Percentiles rank a stretch among this genome's conserved stretches.
Evolutionary conservation across 192 early-diverging fungal species (phyloP).

Genomic region (Backusella mclennaniae): DNA sequence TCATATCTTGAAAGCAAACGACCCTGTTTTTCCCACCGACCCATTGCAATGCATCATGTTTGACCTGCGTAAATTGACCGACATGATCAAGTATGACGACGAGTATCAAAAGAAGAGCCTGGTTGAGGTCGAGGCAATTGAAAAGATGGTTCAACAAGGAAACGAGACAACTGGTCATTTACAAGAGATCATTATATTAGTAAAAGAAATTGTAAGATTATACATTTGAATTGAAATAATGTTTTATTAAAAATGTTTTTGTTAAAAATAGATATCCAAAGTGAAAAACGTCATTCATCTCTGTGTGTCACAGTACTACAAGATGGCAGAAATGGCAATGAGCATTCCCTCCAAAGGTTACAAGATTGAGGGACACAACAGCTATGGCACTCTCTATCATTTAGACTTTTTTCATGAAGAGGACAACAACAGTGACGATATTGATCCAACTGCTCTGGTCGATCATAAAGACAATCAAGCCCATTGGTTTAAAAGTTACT

Average conservation of each 20-base stretch:
- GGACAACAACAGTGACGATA: background rate
- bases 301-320: slow-evolving; percentile 35
- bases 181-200: background rate
- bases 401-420: background rate
- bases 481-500: slow-evolving; percentile 33
- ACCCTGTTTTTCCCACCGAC: slow-evolving; percentile 16
- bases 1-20: background rate
- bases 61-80: slow-evolving; percentile 31
- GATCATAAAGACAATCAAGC: slow-evolving; percentile 36
- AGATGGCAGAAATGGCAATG: slow-evolving; percentile 35
- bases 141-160: background rate
- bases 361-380: slow-evolving; percentile 38
- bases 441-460: background rate
- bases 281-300: slow-evolving; percentile 33
- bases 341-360: slow-evolving; percentile 39
- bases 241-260: too few relatives aligned
- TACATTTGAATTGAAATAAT: background rate
- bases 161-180: background rate
- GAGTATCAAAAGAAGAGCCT: background rate
- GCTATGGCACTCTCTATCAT: slow-evolving; percentile 5
- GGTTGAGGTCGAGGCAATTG: background rate
- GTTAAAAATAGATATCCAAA: background rate
- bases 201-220: background rate
- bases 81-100: slow-evolving; percentile 29
- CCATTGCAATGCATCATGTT: slow-evolving; percentile 19